Base-by-base conservation (phyloP, 352 stramenopile species). In the Globisporangium acanthophoron region DNA sequence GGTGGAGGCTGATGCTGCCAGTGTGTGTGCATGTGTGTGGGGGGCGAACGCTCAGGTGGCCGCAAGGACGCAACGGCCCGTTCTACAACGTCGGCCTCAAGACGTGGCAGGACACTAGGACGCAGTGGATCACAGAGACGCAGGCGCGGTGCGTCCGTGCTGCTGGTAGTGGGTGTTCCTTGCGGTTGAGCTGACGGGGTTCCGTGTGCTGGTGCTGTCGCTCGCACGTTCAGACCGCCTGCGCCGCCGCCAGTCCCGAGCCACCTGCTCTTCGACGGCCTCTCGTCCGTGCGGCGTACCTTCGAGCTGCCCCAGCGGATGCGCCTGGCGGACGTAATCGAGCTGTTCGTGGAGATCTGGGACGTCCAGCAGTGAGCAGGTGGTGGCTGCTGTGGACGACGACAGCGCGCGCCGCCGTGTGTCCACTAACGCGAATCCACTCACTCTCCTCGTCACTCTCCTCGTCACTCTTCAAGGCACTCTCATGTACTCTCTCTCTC, bases 291-390 rank as follows among this genome's bases (percentile, higher is more conserved):
- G 71, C 83, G 84, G 45, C 84, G 86, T 58, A 96, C 86, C 31
- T 96, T 88, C 59, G 86, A 96, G 44, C 61, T 96, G 53, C 86
- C 86, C 33, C 86, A 96, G 31, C 84, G 80, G 58, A 96, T 94
- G 86, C 73, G 74, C 24, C 67, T 96, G 4, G 78, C 73, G 21
- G 86, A 96, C 64, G 73, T 96, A 49, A 88, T 96, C 61, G 83
- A 90, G 64, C 64, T 96, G 45, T 93, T 94, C 65, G 80, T 86
- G 35, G 86, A 96, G 67, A 91, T 96, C 54, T 96, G 86, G 86
- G 86, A 96, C 37, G 81, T 94, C 52, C 85, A 96, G 66, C 81
- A 94, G 58, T 80, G 69, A 61, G 18, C 27, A n/a, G 20, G 18
- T 27, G 24, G 24, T 27, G 24, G 24, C 24, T 27, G 24, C 24